Conservation (phyloP, 768 basidiomycete genomes). For the Amanita brunnescens region DNA sequence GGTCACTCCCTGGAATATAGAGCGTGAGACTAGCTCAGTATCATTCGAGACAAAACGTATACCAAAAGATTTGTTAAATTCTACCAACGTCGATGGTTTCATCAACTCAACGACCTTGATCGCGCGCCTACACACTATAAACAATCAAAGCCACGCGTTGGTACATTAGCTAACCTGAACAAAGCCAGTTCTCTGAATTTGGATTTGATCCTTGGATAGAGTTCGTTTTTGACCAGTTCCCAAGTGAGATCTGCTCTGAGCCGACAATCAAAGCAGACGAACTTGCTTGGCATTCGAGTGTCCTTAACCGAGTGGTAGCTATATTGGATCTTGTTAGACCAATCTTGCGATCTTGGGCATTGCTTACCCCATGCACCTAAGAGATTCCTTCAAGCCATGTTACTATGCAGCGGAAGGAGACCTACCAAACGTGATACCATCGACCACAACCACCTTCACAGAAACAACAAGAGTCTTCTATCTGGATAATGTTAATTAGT, state of each 20-base stretch:
- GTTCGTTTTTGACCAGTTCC: conserved; percentile 54
- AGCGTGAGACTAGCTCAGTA: background rate
- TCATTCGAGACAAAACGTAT: conserved; percentile 10
- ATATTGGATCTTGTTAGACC: background rate
- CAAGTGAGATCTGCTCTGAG: conserved; percentile 57
- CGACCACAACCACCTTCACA: conserved; percentile 68
- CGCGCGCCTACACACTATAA: conserved; percentile 38
- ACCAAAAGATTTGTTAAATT: conserved; percentile 60
- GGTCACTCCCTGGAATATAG: conserved; percentile 36
- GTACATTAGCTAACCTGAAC: conserved; percentile 44
- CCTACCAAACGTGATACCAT: conserved; percentile 73
- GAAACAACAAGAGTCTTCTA: conserved; percentile 45
- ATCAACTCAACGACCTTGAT: conserved; percentile 58
- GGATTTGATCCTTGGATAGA: conserved; percentile 49
- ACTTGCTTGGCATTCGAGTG: conserved; percentile 46
- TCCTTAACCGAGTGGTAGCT: conserved; percentile 61
- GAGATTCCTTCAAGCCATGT: background rate
- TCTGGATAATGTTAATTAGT: conserved; percentile 23
- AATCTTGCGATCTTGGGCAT: background rate
- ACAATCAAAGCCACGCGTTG: background rate
- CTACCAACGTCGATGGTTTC: conserved; percentile 30
- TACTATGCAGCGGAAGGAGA: background rate
- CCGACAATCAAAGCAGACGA: conserved; percentile 73
- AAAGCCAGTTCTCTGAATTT: conserved; percentile 63
- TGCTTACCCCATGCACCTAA: conserved; percentile 54